Percentiles rank a stretch among this genome's conserved stretches.
Conservation (phyloP, 2,329 filamentous ascomycete genomes). For the Trichophyton mentagrophytes region DNA sequence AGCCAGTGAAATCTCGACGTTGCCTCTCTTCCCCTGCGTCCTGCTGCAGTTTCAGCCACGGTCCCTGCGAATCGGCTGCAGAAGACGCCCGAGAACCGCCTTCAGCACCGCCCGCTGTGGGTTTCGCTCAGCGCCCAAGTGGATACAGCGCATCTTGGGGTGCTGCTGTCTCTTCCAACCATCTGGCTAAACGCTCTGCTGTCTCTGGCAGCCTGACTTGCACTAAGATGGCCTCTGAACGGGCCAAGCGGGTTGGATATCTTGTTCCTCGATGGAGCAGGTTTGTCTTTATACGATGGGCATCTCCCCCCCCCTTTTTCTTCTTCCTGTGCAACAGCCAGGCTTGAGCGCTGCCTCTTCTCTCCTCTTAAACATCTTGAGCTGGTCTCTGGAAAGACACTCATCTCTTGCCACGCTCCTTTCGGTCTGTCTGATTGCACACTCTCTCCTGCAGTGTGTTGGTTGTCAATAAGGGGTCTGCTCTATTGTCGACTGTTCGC, state of each 20-base stretch:
- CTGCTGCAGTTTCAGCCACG: background rate
- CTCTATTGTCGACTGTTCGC: background rate
- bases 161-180: background rate
- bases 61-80: background rate
- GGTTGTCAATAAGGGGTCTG: background rate
- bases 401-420: background rate
- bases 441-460: background rate
- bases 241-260: background rate
- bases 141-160: background rate
- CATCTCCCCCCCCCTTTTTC: background rate
- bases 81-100: background rate
- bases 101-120: background rate
- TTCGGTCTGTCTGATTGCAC: too few species aligned
- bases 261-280: background rate
- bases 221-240: background rate
- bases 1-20: background rate
- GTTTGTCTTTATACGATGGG: background rate
- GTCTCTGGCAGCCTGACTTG: background rate
- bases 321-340: background rate
- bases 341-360: background rate
- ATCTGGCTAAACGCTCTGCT: background rate
- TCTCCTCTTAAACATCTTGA: background rate
- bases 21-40: background rate
- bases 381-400: background rate
- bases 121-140: background rate